phyloP scores from a whole-genome alignment of 2,329 filamentous ascomycete species.

The Trichoderma asperellum region DNA sequence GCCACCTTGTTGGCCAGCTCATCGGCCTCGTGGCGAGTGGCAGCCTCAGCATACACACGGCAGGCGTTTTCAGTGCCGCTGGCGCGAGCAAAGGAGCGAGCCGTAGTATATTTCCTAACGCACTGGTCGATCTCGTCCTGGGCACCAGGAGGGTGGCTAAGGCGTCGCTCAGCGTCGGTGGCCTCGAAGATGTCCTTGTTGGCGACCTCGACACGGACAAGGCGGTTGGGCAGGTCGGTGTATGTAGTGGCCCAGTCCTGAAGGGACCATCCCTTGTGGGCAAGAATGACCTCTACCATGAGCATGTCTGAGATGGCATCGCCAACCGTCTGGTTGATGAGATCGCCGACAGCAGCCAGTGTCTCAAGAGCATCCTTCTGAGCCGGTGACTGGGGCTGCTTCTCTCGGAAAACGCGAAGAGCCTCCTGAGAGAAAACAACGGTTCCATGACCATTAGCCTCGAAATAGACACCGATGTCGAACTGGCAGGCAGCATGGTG shows the following conservation, averaged over 20 bases:
- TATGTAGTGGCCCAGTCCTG: conserved; percentile 94
- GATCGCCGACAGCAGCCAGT: conserved; percentile 78
- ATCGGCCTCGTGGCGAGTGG: conserved; percentile 85
- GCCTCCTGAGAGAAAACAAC: conserved; percentile 91
- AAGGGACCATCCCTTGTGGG: conserved; percentile 89
- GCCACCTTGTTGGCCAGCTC: conserved; percentile 86
- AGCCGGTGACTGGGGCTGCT: conserved; percentile 85
- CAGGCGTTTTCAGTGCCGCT: conserved; percentile 96
- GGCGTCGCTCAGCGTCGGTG: conserved; percentile 86
- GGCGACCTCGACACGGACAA: conserved; percentile 88
- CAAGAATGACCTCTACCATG: conserved; percentile 92
- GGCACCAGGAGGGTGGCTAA: conserved; percentile 76
- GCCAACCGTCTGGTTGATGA: conserved; percentile 98
- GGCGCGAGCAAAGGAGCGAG: conserved; percentile 86
- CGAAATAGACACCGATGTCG: conserved; percentile 96
- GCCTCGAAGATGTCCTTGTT: conserved; percentile 90
- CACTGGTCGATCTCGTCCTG: conserved; percentile 86
- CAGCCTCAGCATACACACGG: conserved; percentile 93
- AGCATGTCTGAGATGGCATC: conserved; percentile 96
- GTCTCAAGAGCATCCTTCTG: conserved; percentile 89
- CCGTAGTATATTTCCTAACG: conserved; percentile 89
- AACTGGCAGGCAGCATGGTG: conserved; percentile 96
- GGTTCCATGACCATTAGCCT: conserved; percentile 97
- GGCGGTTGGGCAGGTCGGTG: conserved; percentile 88
- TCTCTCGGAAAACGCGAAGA: conserved; percentile 74